Evolutionary conservation across 306 rosid genomes (phyloP).

Genomic region (Prunus mongolica): DNA sequence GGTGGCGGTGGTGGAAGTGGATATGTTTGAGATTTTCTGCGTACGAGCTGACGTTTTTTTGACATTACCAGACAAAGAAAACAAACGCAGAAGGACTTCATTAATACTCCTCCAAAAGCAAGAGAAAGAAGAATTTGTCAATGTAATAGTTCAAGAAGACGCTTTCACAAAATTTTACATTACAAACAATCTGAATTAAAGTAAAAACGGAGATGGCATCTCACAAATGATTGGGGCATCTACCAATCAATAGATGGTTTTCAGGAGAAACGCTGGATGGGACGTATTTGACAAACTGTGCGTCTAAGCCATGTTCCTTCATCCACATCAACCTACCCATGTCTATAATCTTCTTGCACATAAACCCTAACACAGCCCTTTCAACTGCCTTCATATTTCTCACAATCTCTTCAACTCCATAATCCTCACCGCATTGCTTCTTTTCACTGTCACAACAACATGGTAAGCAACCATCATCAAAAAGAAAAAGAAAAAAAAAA

Average conservation of each 20-base stretch:
- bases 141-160: neutral
- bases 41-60: slow-evolving; percentile 17
- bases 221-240: slow-evolving; percentile 13
- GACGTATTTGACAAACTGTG: slow-evolving; percentile 76
- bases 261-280: slow-evolving; percentile 79
- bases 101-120: too few species aligned
- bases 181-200: neutral
- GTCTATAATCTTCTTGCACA: slow-evolving; percentile 93
- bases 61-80: neutral
- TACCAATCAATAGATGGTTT: slow-evolving; percentile 76
- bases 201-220: neutral
- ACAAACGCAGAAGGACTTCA: too few species aligned
- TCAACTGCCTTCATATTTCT: slow-evolving; percentile 60
- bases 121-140: neutral
- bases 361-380: slow-evolving; percentile 80
- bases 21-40: neutral
- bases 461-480: neutral
- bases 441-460: slow-evolving; percentile 42
- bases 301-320: slow-evolving; percentile 58
- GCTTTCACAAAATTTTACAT: neutral
- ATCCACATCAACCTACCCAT: slow-evolving; percentile 84
- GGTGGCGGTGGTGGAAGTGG: neutral
- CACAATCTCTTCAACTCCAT: slow-evolving; percentile 52
- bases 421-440: slow-evolving; percentile 30
- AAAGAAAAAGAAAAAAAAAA: neutral